Conservation (phyloP, 306 rosid species). For the Cicer bijugum region DNA sequence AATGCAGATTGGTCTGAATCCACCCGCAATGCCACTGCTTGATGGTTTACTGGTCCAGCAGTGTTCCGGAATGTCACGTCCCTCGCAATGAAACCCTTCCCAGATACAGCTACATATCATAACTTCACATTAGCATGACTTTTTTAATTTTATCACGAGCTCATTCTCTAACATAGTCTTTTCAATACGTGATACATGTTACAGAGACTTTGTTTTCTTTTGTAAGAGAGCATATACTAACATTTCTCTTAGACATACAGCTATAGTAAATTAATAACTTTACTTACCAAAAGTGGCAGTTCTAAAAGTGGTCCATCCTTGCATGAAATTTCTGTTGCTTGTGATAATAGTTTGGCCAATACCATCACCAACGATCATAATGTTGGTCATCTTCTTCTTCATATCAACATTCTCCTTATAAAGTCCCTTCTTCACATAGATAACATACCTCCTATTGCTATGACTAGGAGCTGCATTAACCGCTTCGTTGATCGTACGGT, state of each 20-base stretch:
- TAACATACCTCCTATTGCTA: slow-evolving; percentile 63
- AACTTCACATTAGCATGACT: neutral
- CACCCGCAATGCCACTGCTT: slow-evolving; percentile 82
- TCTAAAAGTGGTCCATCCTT: slow-evolving; percentile 97
- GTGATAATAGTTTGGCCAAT: slow-evolving; percentile 79
- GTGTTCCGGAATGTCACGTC: slow-evolving; percentile 82
- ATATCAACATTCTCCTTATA: slow-evolving; percentile 81
- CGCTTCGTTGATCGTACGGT: slow-evolving; percentile 73
- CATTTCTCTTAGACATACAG: no score
- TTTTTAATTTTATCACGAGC: no score
- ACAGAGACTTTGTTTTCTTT: neutral
- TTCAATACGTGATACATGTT: neutral
- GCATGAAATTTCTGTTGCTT: slow-evolving; percentile 77
- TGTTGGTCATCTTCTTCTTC: slow-evolving; percentile 85
- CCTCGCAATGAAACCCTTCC: slow-evolving; percentile 75
- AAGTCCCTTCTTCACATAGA: slow-evolving; percentile 73
- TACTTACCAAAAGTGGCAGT: slow-evolving; percentile 86
- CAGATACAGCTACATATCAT: slow-evolving; percentile 65
- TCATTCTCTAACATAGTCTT: neutral
- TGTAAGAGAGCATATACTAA: neutral
- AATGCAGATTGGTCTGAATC: slow-evolving; percentile 89
- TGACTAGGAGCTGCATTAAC: slow-evolving; percentile 72
- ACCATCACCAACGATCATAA: slow-evolving; percentile 85
- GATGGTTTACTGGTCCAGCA: slow-evolving; percentile 69
- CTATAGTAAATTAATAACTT: no score